Conservation (phyloP, 441 rosid species). For the Aquilaria agallochum region DNA sequence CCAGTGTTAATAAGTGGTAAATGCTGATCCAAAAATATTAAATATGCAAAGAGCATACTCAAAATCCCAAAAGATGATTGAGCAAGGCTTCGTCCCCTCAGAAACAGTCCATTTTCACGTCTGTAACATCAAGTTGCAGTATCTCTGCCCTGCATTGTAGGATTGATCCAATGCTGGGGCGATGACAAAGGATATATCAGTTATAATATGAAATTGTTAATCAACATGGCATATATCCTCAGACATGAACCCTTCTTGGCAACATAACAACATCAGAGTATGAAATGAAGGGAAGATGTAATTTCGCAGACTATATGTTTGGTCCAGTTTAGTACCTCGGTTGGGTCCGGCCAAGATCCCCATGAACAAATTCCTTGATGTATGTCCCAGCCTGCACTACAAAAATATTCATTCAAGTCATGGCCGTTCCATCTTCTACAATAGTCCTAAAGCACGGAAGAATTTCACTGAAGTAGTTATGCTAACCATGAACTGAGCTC, state of each 20-base stretch:
- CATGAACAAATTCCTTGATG: constrained; percentile 97
- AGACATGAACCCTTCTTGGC: too few relatives aligned
- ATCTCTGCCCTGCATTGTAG: constrained; percentile 91
- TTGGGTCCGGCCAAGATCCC: constrained; percentile 93
- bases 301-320: neutral
- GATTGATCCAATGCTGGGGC: constrained; percentile 75
- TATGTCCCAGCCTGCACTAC: constrained; percentile 90
- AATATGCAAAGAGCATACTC: too few relatives aligned
- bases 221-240: neutral
- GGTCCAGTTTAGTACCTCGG: constrained; percentile 57
- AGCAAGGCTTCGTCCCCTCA: constrained; percentile 10
- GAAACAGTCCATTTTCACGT: constrained; percentile 80
- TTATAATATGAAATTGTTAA: constrained; percentile 1
- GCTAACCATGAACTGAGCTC: too few relatives aligned
- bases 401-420: neutral
- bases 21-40: neutral
- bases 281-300: constrained; percentile 1
- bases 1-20: too few relatives aligned
- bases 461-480: neutral
- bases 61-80: neutral
- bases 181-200: constrained; percentile 4
- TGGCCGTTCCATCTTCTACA: too few relatives aligned
- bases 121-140: constrained; percentile 88
- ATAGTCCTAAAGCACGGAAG: too few relatives aligned
- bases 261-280: too few relatives aligned